These are phyloP conservation scores for Teratosphaeria destructans DNA, from an alignment of 2,329 filamentous ascomycete species.

Conservation along the genomic window DNA sequence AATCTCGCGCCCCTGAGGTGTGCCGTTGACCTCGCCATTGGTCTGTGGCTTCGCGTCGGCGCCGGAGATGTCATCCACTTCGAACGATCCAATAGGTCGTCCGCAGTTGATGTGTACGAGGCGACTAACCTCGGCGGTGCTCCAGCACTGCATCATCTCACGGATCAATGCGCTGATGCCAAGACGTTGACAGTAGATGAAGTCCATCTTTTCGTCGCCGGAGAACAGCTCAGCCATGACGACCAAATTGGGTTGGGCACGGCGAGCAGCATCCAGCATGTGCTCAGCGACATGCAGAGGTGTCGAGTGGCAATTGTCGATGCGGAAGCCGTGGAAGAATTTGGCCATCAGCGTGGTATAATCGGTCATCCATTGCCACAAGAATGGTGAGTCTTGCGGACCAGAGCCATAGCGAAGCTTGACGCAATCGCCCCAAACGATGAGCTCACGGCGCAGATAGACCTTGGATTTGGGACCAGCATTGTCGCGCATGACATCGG, in stretches of 20 bases:
- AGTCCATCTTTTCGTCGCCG: slow-evolving; percentile 91
- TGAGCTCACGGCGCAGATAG: slow-evolving; percentile 93
- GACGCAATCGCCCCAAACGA: slow-evolving; percentile 97
- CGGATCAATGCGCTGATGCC: slow-evolving; percentile 86
- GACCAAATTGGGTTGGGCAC: slow-evolving; percentile 76
- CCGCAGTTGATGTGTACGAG: slow-evolving; percentile 90
- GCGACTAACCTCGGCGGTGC: slow-evolving; percentile 80
- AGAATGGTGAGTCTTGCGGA: slow-evolving; percentile 76
- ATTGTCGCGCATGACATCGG: slow-evolving; percentile 87
- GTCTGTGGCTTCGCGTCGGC: slow-evolving; percentile 36
- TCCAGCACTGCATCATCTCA: slow-evolving; percentile 98
- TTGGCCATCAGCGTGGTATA: slow-evolving; percentile 90
- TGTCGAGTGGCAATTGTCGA: slow-evolving; percentile 97
- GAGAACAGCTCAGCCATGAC: slow-evolving; percentile 94
- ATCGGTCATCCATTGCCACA: slow-evolving; percentile 92
- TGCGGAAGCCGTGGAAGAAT: slow-evolving; percentile 89
- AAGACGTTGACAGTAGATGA: slow-evolving; percentile 85
- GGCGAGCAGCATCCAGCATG: slow-evolving; percentile 85
- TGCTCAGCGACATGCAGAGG: slow-evolving; percentile 90
- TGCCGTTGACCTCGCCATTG: slow-evolving; percentile 23
- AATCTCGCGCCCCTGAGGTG: slow-evolving; percentile 45
- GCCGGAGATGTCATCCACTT: slow-evolving; percentile 74
- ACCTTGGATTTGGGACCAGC: slow-evolving; percentile 80
- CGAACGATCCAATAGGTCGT: slow-evolving; percentile 91
- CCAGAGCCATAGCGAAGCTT: slow-evolving; percentile 82